phyloP scores from a whole-genome alignment of 2,329 filamentous ascomycete species.

The Phaeosphaeriaceae sp. region DNA sequence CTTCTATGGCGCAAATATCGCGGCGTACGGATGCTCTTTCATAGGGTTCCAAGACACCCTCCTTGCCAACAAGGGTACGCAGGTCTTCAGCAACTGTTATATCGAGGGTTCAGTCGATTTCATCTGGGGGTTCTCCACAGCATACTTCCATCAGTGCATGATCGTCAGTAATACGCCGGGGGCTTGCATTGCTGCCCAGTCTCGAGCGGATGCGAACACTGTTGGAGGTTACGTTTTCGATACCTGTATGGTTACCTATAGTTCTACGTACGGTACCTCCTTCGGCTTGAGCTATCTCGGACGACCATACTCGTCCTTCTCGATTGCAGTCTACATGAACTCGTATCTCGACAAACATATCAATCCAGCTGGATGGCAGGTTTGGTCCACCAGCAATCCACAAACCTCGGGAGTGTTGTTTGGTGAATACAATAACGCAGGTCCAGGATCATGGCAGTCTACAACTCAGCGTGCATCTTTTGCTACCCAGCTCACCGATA shows the following conservation, averaged over 20 bases:
- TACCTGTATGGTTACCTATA: constrained; percentile 54
- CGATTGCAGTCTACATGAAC: constrained; percentile 46
- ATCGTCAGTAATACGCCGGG: constrained; percentile 31
- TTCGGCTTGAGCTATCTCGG: constrained; percentile 54
- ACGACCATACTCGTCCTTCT: constrained; percentile 52
- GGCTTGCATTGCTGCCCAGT: constrained; percentile 29
- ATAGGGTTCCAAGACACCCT: constrained; percentile 64
- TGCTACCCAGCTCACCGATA: constrained; percentile 46
- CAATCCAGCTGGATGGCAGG: constrained; percentile 38
- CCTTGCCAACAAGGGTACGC: constrained; percentile 54
- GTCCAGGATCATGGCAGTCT: constrained; percentile 42
- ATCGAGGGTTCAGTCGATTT: constrained; percentile 66
- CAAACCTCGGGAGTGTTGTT: constrained; percentile 48
- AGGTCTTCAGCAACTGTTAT: constrained; percentile 63
- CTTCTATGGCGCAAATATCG: constrained; percentile 59
- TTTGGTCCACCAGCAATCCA: constrained; percentile 43
- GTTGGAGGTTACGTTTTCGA: constrained; percentile 62
- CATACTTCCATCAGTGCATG: constrained; percentile 59
- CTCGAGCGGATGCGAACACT: constrained; percentile 17
- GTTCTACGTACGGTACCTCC: constrained; percentile 37
- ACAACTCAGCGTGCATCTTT: constrained; percentile 43
- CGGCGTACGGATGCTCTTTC: constrained; percentile 63
- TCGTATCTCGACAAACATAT: constrained; percentile 48
- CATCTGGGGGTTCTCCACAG: constrained; percentile 61
- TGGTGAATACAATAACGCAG: constrained; percentile 44